Conservation (phyloP, 768 basidiomycete genomes). For the Nidularia pulvinata region DNA sequence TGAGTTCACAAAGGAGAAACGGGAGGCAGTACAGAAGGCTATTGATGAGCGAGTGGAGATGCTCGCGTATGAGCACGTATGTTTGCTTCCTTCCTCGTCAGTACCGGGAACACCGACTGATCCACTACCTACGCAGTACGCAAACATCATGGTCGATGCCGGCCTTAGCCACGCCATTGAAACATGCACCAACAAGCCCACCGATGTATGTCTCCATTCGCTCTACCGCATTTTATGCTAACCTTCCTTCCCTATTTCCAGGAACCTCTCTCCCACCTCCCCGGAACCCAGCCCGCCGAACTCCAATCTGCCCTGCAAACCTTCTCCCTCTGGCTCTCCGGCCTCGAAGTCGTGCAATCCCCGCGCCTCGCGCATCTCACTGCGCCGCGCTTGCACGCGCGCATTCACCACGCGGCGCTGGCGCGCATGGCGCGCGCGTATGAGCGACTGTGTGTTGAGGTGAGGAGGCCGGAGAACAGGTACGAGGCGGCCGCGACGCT, state of each 20-base stretch:
- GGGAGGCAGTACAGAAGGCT: slow-evolving; percentile 50
- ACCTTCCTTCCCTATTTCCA: slow-evolving; percentile 10
- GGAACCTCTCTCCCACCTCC: slow-evolving; percentile 77
- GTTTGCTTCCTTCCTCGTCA: slow-evolving; percentile 19
- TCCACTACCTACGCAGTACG: slow-evolving; percentile 29
- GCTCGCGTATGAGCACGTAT: slow-evolving; percentile 84
- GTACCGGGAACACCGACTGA: slow-evolving; percentile 1
- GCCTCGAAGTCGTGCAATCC: slow-evolving; percentile 77
- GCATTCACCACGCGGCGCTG: slow-evolving; percentile 79
- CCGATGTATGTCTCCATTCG: slow-evolving; percentile 29
- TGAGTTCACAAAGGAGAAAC: slow-evolving; percentile 66
- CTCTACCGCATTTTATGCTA: neutral
- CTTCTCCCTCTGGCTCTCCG: slow-evolving; percentile 88
- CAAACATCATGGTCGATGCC: slow-evolving; percentile 51
- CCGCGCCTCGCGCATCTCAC: slow-evolving; percentile 77
- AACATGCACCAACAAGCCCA: slow-evolving; percentile 35
- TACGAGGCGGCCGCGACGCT: slow-evolving; percentile 94
- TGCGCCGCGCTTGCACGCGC: slow-evolving; percentile 59
- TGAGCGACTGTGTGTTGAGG: slow-evolving; percentile 69
- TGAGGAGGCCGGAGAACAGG: slow-evolving; percentile 71
- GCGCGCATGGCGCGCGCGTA: slow-evolving; percentile 71
- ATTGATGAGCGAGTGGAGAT: slow-evolving; percentile 61
- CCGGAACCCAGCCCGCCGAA: slow-evolving; percentile 60
- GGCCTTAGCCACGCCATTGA: slow-evolving; percentile 47
- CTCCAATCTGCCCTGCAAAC: slow-evolving; percentile 61